phyloP scores from a whole-genome alignment of 2,329 filamentous ascomycete genomes.

The Colletotrichum spaethianum region DNA sequence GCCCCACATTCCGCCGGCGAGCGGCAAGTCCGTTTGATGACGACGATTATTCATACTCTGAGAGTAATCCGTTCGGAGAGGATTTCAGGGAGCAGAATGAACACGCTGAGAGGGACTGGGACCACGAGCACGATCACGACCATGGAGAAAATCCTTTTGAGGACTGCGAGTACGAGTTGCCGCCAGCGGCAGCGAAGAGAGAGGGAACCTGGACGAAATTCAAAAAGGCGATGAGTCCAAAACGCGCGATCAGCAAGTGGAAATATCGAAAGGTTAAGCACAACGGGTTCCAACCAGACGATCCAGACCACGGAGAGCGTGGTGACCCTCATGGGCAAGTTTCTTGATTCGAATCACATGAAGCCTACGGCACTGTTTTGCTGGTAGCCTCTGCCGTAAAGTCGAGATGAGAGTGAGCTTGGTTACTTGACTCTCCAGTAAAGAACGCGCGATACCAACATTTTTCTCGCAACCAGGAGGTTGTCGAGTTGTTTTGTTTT shows the following conservation, averaged over 20 bases:
- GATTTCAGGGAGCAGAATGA: slow-evolving; percentile 33
- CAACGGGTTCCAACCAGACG: slow-evolving; percentile 3
- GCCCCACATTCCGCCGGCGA: slow-evolving; percentile 31
- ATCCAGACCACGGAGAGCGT: slow-evolving; percentile 11
- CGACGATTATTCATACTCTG: slow-evolving; percentile 32
- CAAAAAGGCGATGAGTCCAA: slow-evolving; percentile 39
- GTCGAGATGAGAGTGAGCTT: background rate
- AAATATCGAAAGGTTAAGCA: slow-evolving; percentile 35
- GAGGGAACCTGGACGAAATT: slow-evolving; percentile 35
- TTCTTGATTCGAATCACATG: background rate
- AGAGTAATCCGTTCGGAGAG: slow-evolving; percentile 35
- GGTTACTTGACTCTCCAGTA: background rate
- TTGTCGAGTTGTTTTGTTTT: background rate
- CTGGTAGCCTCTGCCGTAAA: too few species aligned
- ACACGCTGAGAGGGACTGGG: slow-evolving; percentile 4
- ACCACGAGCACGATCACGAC: background rate
- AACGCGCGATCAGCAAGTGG: slow-evolving; percentile 37
- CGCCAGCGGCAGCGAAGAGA: slow-evolving; percentile 11
- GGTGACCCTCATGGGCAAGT: slow-evolving; percentile 1
- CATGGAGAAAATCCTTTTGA: slow-evolving; percentile 26
- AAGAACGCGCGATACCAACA: background rate
- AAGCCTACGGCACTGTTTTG: too few species aligned
- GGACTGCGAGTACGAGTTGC: slow-evolving; percentile 37
- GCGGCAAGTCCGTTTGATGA: slow-evolving; percentile 32
- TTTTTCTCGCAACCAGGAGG: background rate